A percentile compares a stretch with the other conserved stretches of the same genome.
Evolutionary conservation across 164 flowering plant species (phyloP).

Genomic region (Chloranthus sessilifolius): DNA sequence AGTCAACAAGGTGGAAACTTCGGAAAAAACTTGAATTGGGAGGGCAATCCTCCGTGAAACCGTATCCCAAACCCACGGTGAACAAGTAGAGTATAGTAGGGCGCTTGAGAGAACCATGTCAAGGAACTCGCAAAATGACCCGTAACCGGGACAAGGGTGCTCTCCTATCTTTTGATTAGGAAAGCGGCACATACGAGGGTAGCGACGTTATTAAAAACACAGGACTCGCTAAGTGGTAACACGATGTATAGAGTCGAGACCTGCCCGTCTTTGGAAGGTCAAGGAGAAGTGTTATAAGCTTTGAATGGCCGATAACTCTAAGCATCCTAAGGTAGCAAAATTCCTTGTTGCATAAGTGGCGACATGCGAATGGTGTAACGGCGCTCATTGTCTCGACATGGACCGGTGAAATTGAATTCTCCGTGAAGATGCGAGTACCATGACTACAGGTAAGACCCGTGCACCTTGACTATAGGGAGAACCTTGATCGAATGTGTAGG

Average conservation of each 20-base stretch:
- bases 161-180: background rate
- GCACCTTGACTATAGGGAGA: constrained; percentile 9
- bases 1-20: background rate
- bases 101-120: background rate
- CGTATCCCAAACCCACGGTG: background rate
- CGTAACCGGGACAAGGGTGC: background rate
- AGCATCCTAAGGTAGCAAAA: background rate
- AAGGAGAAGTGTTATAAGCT: too few relatives aligned
- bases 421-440: background rate
- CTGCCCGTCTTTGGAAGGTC: background rate
- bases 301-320: background rate
- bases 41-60: background rate
- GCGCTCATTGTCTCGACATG: background rate
- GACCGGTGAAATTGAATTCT: background rate
- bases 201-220: background rate
- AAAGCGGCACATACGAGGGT: background rate
- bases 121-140: background rate
- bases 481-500: constrained; percentile 11
- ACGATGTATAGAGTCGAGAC: background rate
- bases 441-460: background rate
- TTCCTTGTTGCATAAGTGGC: background rate
- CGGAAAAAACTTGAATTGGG: background rate
- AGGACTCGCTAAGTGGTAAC: background rate
- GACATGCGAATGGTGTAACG: background rate
- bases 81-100: background rate